Conservation (phyloP, 495 filamentous ascomycete genomes). For the Aspergillus mulundensis region DNA sequence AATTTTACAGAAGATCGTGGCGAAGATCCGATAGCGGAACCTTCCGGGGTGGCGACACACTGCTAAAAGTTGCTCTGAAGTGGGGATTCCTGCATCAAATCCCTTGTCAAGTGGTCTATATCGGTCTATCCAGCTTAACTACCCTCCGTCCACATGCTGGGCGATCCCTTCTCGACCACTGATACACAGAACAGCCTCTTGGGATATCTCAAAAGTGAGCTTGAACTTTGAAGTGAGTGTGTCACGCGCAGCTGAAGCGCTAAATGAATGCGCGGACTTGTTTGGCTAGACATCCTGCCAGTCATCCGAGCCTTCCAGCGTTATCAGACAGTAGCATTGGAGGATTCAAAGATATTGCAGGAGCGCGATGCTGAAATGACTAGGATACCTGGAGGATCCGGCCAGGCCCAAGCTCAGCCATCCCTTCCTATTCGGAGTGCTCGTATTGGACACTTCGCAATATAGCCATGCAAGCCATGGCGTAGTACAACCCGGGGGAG, state of each 20-base stretch:
- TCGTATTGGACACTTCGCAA: background rate
- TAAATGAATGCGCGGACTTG: background rate
- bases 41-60: conserved; percentile 15
- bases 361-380: background rate
- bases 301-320: background rate
- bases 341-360: background rate
- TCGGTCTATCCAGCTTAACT: background rate
- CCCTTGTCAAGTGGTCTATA: background rate
- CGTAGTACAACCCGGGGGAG: background rate
- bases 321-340: background rate
- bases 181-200: background rate
- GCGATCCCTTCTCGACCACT: background rate
- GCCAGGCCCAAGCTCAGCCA: background rate
- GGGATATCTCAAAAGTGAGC: background rate
- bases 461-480: background rate
- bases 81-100: background rate
- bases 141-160: background rate
- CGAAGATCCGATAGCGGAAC: conserved; percentile 12
- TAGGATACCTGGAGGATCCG: background rate
- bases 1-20: background rate
- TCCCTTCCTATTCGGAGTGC: background rate
- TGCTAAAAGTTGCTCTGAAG: background rate
- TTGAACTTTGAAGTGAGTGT: background rate
- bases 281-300: background rate
- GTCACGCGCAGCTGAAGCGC: background rate